A percentile compares a stretch with the other conserved stretches of the same genome.
phyloP scores from a whole-genome alignment of 805 yeast genomes.

The Candida gorgasii region DNA sequence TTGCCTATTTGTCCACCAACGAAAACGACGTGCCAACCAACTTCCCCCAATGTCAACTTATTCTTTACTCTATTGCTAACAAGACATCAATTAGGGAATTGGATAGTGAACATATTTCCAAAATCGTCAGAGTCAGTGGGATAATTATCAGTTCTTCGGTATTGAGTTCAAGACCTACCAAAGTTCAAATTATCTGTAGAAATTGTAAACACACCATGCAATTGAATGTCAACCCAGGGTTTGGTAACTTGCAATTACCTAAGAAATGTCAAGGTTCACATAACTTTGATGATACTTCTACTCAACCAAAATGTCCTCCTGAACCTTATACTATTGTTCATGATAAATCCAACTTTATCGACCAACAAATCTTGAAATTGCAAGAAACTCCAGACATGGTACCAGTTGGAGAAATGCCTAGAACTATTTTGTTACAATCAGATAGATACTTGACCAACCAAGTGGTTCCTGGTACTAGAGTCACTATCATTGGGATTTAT shows the following conservation, averaged over 20 bases:
- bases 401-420: constrained; percentile 98
- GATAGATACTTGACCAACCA: constrained; percentile 88
- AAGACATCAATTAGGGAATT: constrained; percentile 75
- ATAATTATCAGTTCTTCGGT: constrained; percentile 91
- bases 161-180: constrained; percentile 82
- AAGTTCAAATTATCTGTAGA: constrained; percentile 81
- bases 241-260: constrained; percentile 71
- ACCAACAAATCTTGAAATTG: constrained; percentile 89
- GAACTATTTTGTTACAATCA: constrained; percentile 83
- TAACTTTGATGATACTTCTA: constrained; percentile 47
- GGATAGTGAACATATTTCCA: constrained; percentile 84
- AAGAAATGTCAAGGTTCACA: constrained; percentile 56
- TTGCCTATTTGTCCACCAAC: constrained; percentile 54
- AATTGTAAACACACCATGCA: constrained; percentile 80
- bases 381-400: constrained; percentile 99
- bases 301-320: constrained; percentile 71
- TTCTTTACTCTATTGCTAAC: constrained; percentile 70
- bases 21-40: constrained; percentile 50
- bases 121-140: constrained; percentile 88
- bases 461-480: constrained; percentile 93
- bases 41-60: constrained; percentile 83
- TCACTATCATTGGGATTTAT: constrained; percentile 89
- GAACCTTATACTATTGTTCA: constrained; percentile 94
- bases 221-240: constrained; percentile 62
- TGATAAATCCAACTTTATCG: constrained; percentile 90